Percentiles rank a stretch among this genome's conserved stretches.
Conservation (phyloP, 257 asterid species). For the Thymus mandschuricus region DNA sequence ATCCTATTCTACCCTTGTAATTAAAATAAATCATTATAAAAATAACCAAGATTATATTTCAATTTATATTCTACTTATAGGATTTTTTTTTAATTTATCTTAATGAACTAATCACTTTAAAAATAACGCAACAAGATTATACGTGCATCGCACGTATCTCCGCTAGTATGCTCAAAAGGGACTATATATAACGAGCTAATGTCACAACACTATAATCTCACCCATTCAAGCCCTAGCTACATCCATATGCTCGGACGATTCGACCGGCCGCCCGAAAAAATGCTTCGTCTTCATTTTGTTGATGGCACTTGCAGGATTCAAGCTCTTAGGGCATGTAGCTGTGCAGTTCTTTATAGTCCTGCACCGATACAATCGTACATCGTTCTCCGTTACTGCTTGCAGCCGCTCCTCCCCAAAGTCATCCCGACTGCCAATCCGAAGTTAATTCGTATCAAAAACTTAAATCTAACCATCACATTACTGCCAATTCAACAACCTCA, state of each 20-base stretch:
- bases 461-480: background rate
- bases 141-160: no score
- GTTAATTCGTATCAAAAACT: background rate
- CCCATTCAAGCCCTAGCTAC: conserved; percentile 11
- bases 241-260: conserved; percentile 40
- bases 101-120: no score
- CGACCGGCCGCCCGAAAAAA: conserved; percentile 38
- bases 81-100: no score
- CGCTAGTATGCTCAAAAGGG: no score
- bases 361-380: conserved; percentile 56
- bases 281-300: conserved; percentile 67
- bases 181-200: no score
- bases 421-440: conserved; percentile 52
- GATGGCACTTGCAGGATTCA: conserved; percentile 73
- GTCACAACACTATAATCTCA: no score
- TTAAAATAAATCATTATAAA: no score
- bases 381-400: conserved; percentile 58
- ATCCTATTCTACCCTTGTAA: no score
- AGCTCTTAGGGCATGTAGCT: conserved; percentile 68
- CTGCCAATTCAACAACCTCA: no score
- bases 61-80: no score
- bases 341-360: conserved; percentile 72
- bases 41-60: no score
- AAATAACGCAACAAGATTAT: no score
- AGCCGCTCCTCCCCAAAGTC: conserved; percentile 65